Evolutionary conservation across 352 stramenopile genomes (phyloP), one percentile per base, ranked within the genome.

Genomic region (Phytophthora vignae): DNA sequence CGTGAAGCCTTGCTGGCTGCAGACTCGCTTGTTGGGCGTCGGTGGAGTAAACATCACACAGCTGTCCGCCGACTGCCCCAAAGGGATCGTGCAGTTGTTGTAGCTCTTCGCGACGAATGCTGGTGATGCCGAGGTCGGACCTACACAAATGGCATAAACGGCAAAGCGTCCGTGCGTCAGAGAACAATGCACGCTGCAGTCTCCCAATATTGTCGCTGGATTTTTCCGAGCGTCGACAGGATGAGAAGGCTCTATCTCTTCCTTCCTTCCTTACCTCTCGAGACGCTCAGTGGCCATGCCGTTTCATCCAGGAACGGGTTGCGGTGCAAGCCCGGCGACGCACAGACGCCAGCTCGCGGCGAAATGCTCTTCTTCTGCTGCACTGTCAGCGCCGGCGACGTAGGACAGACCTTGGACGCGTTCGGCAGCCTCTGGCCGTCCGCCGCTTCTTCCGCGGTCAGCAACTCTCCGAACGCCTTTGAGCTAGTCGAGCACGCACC

Each of bases 1-100:
- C 21, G 49, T 64, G 21, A 76, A 71, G 50, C 67, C 63, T 29
- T 81, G 71, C 36, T 81, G 71, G 52, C 74, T 78, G 67, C 74
- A 81, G 42, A 81, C 67, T 38, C 74, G 74, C 60, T 81, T 81
- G 60, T 81, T 81, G 11, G 71, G 74, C 52, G 71, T 78, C 49
- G 74, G 62, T 71, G 74, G 63, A 69, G 67, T 77, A 73, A 78
- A 71, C 67, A 78, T 71, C 12, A 62, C 48, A 55, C 53, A 61
- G 54, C 64, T 73, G 50, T 77, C 56, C 11, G 21, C 58, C 27
- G 52, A 19, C 36, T 66, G 33, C 33, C 33, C 9, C 33, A 10
- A 19, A 57, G 48, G 44, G 55, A 63, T 79, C 64, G 65, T 67
- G 33, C 52, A 60, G 55, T 79, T 70, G 60, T 76, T 61, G 74